A percentile compares a stretch with the other conserved stretches of the same genome.
Evolutionary conservation across 2,329 filamentous ascomycete species (phyloP).

Genomic region (Cercospora citrullina): DNA sequence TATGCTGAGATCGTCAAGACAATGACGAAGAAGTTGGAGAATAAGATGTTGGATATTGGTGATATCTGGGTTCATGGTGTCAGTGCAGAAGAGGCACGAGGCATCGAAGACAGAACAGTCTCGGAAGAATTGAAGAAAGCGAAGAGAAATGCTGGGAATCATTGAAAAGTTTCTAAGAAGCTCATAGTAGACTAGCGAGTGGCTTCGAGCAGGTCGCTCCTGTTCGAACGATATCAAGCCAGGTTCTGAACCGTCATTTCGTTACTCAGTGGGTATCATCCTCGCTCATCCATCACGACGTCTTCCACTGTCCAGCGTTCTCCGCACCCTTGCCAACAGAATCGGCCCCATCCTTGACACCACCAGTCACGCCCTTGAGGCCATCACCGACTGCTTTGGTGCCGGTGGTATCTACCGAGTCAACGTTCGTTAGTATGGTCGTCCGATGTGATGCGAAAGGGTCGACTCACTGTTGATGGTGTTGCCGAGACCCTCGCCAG

Average conservation of each 20-base stretch:
- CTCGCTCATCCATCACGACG: constrained; percentile 9
- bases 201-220: neutral
- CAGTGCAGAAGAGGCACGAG: neutral
- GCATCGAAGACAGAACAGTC: neutral
- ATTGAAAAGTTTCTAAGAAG: neutral
- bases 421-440: neutral
- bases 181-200: neutral
- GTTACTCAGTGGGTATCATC: neutral
- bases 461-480: constrained; percentile 43
- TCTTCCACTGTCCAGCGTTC: constrained; percentile 51
- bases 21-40: neutral
- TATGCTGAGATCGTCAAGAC: neutral
- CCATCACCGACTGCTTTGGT: constrained; percentile 47
- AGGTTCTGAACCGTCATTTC: neutral
- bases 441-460: neutral
- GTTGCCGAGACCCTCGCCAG: constrained; percentile 48
- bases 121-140: neutral
- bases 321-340: constrained; percentile 48
- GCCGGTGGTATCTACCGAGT: constrained; percentile 42
- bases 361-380: constrained; percentile 45
- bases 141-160: neutral
- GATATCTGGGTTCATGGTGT: neutral
- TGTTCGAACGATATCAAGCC: neutral
- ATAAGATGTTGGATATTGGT: neutral
- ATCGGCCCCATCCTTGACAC: constrained; percentile 48